Evolutionary conservation across 164 flowering plant genomes (phyloP), one percentile per base, ranked within the genome.

Genomic region (Stephania cephalantha): DNA sequence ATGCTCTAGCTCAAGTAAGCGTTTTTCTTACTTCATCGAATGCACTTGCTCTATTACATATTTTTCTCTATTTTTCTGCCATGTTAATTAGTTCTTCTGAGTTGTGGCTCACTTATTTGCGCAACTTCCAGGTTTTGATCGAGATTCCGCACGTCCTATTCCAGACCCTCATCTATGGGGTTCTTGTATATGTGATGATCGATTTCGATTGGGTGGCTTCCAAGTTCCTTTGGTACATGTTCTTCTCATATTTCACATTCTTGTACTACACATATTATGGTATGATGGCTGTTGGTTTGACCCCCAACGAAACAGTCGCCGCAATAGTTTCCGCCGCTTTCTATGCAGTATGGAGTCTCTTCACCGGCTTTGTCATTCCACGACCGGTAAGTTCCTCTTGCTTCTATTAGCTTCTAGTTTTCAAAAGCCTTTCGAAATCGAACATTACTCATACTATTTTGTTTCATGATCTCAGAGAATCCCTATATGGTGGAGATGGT

Each of bases 211-310:
- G 92, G 92, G 86, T 86, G 1, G 86, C 69, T 8, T 84, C 78
- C 17, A 90, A 89, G 71, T 87, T 87, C 81, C 82, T 88, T 64
- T 87, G 90, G 90, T 87, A 86, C 74, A 2, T 88, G 30, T 89
- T 86, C 85, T 89, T 85, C 85, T 83, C 86, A 85, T 90, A 73
- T 85, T 84, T 86, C 83, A 84, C 92, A 25, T 73, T 90, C 52
- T 74, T 89, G 20, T 89, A 85, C 85, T 89, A 85, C 83, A 88
- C 90, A 65, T 85, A 48, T 77, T 90, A 87, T 69, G 92, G 91
- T 35, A 90, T 90, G 94, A 89, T 90, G 94, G 74, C 89, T 13
- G 91, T 89, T 6, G 92, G 86, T 42, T 68, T 88, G 46, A 87
- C 90, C 42, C 94, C 94, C 46, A 88, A 89, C 79, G 86, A 82